phyloP scores from a whole-genome alignment of 257 asterid genomes.

The Solanum boliviense region DNA sequence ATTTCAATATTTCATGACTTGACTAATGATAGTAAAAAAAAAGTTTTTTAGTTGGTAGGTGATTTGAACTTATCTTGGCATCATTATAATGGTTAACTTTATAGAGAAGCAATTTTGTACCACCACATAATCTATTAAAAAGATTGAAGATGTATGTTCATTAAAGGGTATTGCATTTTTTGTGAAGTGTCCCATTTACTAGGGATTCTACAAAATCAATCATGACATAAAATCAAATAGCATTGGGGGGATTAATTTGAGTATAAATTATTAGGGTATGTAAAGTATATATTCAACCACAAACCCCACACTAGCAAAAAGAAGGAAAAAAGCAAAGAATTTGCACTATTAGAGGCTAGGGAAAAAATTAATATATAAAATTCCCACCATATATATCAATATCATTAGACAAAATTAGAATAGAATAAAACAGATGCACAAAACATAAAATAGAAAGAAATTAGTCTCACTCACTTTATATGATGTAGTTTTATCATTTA shows the following conservation, averaged over 20 bases:
- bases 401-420: not conserved
- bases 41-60: conserved; percentile 8
- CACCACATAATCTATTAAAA: not conserved
- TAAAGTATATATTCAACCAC: not conserved
- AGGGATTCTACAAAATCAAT: not conserved
- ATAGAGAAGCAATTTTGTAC: not conserved
- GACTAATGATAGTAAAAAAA: not conserved
- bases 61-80: not conserved
- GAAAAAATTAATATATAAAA: not conserved
- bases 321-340: not conserved
- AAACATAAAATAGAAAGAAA: not conserved
- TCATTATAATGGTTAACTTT: conserved; percentile 8
- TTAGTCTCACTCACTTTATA: not conserved
- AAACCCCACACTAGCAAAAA: not conserved
- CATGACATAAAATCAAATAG: not conserved
- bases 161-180: not conserved
- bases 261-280: not conserved
- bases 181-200: not conserved
- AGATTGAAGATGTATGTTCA: not conserved
- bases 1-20: not conserved
- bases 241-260: not conserved
- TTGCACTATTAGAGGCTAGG: not conserved
- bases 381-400: not conserved
- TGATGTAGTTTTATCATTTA: not conserved
- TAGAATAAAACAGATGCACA: not conserved